These are phyloP conservation scores for Colletotrichum nymphaeae DNA, from an alignment of 2,329 filamentous ascomycete genomes.

Conservation along the genomic window DNA sequence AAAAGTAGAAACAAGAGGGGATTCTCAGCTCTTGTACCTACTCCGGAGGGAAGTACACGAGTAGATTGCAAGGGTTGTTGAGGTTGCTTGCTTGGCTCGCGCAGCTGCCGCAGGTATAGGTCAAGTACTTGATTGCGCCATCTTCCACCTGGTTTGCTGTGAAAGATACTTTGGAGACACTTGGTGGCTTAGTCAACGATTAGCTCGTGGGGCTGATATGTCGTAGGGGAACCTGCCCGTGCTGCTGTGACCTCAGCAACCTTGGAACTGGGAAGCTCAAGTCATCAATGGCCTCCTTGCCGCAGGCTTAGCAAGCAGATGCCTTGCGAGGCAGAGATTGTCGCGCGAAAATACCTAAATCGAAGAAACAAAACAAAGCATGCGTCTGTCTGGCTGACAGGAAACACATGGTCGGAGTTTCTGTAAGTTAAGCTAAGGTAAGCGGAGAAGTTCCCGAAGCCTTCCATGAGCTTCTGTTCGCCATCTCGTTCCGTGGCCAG, in stretches of 20 bases:
- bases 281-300: not conserved
- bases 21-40: not conserved
- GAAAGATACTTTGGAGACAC: constrained; percentile 1
- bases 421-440: not conserved
- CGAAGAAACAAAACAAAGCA: not conserved
- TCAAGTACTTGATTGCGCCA: not conserved
- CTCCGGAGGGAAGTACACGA: not conserved
- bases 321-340: not conserved
- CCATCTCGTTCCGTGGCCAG: not conserved
- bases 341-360: not conserved
- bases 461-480: constrained; percentile 18
- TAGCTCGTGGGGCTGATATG: constrained; percentile 25
- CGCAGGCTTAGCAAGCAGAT: not conserved
- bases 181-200: constrained; percentile 16
- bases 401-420: not conserved
- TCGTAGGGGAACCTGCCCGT: not conserved
- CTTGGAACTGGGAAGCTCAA: not conserved
- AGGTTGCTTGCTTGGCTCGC: constrained; percentile 6
- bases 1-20: not conserved
- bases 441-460: not conserved
- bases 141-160: not conserved
- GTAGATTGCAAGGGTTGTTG: constrained; percentile 10
- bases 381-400: not conserved
- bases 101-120: constrained; percentile 12
- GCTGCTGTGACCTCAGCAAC: not conserved